Base-by-base conservation (phyloP, 1,284 basidiomycete species). In the Ceraceosorus guamensis region DNA sequence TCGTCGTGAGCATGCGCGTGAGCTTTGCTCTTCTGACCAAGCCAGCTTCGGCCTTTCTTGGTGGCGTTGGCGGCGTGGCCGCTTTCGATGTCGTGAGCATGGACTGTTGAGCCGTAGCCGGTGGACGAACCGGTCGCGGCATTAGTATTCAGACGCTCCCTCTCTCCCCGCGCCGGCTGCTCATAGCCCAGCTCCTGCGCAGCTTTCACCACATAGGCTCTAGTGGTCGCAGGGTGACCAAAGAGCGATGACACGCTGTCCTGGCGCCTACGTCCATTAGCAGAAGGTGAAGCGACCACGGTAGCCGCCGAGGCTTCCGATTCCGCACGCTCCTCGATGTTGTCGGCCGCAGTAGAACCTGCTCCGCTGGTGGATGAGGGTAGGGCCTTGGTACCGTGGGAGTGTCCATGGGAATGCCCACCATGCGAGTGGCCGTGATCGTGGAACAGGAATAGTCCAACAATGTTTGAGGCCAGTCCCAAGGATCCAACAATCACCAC, bases 381-480 rank as follows among this genome's bases (percentile, higher is more conserved):
- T 18, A 47, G 47, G 47, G 30, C 54, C 47, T 44, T 44, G 32
- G 31, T 59, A 13, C 81, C 79, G 73, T 90, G 83, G 3, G 80
- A 80, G 67, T 91, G 89, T 65, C 66, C 50, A 24, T 24, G 24
- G 24, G 24, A 24, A 24, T 24, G 24, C 14, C 41, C 63, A 11
- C 68, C 65, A 46, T 73, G 70, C 8, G 62, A 57, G 41, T 74
- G 72, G 14, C 63, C 66, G 50, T 73, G 70, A 52, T 72, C 93
- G 74, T 95, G 91, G 82, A 98, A 98, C 57, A 98, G 81, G 79
- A 93, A 87, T 31, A 99, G 79, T 14, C 95, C 93, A 50, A 97
- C 82, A 39, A 98, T 82, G 73, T 99, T 99, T 41, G 90, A 93
- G 0, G 86, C 83, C 6, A 99, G 80, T 39, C 95, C 95, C 5